phyloP scores from a whole-genome alignment of 805 yeast species.

The Candida ovalis region DNA sequence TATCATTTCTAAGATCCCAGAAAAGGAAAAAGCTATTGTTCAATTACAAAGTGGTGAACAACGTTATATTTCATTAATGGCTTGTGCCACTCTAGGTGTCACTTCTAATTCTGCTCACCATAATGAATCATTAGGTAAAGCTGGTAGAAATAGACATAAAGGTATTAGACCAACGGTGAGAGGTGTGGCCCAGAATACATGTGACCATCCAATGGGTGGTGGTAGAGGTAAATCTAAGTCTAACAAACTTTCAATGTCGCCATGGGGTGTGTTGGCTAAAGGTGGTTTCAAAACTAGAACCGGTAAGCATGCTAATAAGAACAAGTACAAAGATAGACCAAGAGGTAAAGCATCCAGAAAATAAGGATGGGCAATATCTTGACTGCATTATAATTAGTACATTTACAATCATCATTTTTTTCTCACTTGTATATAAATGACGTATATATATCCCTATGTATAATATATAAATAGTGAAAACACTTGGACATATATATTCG shows the following conservation, averaged over 20 bases:
- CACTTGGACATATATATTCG: too few species aligned
- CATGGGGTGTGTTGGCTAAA: conserved; percentile 93
- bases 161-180: conserved; percentile 95
- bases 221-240: conserved; percentile 99
- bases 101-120: conserved; percentile 93
- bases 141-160: conserved; percentile 88
- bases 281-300: conserved; percentile 92
- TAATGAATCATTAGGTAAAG: conserved; percentile 87
- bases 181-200: conserved; percentile 97
- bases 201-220: conserved; percentile 99
- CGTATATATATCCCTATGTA: neutral
- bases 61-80: conserved; percentile 77
- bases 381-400: neutral
- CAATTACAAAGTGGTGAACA: conserved; percentile 90
- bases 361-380: conserved; percentile 2
- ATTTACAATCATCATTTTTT: neutral
- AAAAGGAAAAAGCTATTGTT: conserved; percentile 66
- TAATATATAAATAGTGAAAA: neutral
- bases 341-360: conserved; percentile 50
- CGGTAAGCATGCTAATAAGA: conserved; percentile 78
- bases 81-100: conserved; percentile 91
- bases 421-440: neutral
- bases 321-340: conserved; percentile 89
- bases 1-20: conserved; percentile 72
- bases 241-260: conserved; percentile 87